phyloP scores from a whole-genome alignment of 768 basidiomycete genomes.

The Multifurca ochricompacta region DNA sequence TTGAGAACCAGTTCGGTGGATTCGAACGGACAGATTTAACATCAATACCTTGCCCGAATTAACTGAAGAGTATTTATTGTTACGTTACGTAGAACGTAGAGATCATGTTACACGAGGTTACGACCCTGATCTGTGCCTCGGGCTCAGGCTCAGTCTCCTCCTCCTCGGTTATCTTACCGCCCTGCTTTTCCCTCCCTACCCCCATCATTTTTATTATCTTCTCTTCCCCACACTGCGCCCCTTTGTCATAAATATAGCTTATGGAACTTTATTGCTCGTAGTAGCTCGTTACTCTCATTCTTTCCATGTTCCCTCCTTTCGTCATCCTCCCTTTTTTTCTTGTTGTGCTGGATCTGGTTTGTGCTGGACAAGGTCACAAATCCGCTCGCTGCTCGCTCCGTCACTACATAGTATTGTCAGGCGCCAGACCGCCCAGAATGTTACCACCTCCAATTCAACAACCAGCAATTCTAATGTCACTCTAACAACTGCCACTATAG shows the following conservation, averaged over 20 bases:
- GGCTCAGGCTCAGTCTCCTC: no score
- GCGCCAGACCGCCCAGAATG: slow-evolving; percentile 10
- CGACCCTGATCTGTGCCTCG: no score
- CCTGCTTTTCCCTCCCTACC: no score
- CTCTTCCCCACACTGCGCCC: no score
- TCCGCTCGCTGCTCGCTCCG: neutral
- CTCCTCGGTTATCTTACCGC: no score
- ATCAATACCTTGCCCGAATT: no score
- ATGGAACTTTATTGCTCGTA: slow-evolving; percentile 5
- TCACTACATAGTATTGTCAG: slow-evolving; percentile 8
- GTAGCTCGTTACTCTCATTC: neutral
- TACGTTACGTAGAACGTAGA: no score
- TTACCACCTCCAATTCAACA: slow-evolving; percentile 1
- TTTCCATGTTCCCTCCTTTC: slow-evolving; percentile 3
- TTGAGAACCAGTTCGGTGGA: neutral
- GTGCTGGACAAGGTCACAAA: neutral
- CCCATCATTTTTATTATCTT: no score
- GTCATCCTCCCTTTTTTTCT: neutral
- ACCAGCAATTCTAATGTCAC: neutral
- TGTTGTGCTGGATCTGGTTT: slow-evolving; percentile 10
- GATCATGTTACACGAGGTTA: no score
- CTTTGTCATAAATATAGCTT: neutral
- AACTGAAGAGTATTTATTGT: no score
- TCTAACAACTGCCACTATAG: neutral
- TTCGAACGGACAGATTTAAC: neutral